Evolutionary conservation across 768 basidiomycete species (phyloP).

Genomic region (Thelephora ganbajun): DNA sequence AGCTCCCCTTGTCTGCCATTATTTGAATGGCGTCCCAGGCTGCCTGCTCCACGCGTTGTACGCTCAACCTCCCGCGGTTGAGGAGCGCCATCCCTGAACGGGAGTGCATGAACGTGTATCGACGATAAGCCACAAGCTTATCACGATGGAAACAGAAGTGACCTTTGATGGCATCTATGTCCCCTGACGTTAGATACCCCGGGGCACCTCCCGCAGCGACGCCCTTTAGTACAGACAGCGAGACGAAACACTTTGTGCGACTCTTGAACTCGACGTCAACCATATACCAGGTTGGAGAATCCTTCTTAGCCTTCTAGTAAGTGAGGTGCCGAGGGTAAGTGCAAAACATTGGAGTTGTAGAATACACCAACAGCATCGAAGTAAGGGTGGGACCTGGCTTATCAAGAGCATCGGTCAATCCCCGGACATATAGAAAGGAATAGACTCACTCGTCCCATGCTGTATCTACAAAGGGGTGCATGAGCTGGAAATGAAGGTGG

Average conservation of each 20-base stretch:
- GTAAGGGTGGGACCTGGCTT: conserved; percentile 57
- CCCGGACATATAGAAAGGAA: conserved; percentile 7
- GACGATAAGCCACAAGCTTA: not conserved
- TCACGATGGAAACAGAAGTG: conserved; percentile 3
- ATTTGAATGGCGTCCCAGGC: conserved; percentile 50
- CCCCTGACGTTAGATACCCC: conserved; percentile 53
- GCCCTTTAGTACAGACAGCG: conserved; percentile 57
- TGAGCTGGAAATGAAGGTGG: conserved; percentile 4
- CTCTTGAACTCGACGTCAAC: conserved; percentile 60
- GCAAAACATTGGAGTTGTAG: not conserved
- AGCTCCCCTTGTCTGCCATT: conserved; percentile 66
- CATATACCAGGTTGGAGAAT: conserved; percentile 87
- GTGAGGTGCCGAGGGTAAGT: conserved; percentile 2
- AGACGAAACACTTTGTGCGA: conserved; percentile 59
- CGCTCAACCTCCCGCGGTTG: conserved; percentile 71
- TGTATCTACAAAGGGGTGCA: conserved; percentile 41
- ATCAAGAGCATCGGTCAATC: conserved; percentile 8
- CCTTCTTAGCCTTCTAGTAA: conserved; percentile 59
- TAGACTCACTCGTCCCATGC: conserved; percentile 75
- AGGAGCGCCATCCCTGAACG: conserved; percentile 72
- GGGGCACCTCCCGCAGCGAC: conserved; percentile 34
- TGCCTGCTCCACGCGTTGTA: conserved; percentile 58
- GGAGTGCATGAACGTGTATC: no score
- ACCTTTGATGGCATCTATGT: conserved; percentile 54
- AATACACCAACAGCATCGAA: conserved; percentile 45